Conservation (phyloP, 495 filamentous ascomycete genomes). For the Penicillium pulvis region DNA sequence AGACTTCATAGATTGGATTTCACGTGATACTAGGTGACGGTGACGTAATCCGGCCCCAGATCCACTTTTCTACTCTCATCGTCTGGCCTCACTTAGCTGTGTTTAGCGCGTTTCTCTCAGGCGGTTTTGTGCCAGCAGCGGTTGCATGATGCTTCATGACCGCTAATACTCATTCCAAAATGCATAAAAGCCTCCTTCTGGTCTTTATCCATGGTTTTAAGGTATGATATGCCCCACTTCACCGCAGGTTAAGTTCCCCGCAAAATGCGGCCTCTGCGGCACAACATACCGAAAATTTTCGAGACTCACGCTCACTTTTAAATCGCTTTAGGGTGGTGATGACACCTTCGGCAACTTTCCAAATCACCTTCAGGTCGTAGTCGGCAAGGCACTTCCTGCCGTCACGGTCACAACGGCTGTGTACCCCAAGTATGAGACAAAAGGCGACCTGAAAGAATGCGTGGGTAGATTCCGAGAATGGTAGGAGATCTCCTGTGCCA, state of each 20-base stretch:
- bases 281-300: neutral
- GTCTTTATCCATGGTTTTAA: constrained; percentile 99
- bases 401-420: constrained; percentile 68
- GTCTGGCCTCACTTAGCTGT: neutral
- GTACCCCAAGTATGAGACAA: constrained; percentile 91
- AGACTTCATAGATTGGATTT: neutral
- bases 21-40: neutral
- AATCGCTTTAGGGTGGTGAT: constrained; percentile 72
- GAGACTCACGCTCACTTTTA: constrained; percentile 6
- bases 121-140: constrained; percentile 3
- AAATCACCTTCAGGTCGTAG: constrained; percentile 67
- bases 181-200: constrained; percentile 87
- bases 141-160: constrained; percentile 7
- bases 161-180: constrained; percentile 31
- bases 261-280: constrained; percentile 4
- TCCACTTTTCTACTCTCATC: neutral
- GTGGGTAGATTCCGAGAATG: constrained; percentile 85
- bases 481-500: constrained; percentile 43
- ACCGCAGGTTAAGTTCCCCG: constrained; percentile 10
- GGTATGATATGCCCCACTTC: constrained; percentile 47
- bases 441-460: constrained; percentile 80
- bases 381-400: constrained; percentile 72
- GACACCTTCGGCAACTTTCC: constrained; percentile 83
- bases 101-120: neutral
- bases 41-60: neutral